phyloP scores from a whole-genome alignment of 1,284 basidiomycete species.

The Trichosporon sp. region DNA sequence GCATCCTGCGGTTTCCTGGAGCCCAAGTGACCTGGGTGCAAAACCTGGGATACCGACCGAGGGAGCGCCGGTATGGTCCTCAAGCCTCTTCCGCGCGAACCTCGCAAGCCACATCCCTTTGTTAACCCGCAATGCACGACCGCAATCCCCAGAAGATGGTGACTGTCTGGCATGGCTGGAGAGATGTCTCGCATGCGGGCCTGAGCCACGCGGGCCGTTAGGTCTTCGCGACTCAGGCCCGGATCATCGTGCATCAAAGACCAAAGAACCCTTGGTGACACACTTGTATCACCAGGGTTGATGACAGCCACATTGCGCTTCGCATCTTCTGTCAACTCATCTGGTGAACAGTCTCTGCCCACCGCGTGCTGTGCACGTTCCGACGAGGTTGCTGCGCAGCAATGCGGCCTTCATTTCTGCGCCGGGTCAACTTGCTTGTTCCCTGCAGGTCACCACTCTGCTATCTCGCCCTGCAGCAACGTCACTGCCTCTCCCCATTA shows the following conservation, averaged over 20 bases:
- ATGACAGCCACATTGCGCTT: too few species aligned
- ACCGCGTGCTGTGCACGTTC: neutral
- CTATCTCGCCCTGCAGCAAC: neutral
- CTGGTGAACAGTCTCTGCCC: neutral
- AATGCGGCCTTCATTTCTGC: too few species aligned
- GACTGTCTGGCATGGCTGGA: neutral
- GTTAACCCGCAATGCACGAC: neutral
- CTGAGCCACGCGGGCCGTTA: slow-evolving; percentile 5
- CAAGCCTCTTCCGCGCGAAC: neutral
- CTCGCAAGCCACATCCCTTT: neutral
- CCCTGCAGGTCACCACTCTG: neutral
- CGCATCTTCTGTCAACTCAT: neutral
- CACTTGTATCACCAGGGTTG: neutral
- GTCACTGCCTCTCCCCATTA: neutral
- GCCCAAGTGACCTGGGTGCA: neutral
- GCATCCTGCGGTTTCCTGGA: neutral
- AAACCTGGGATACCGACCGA: neutral
- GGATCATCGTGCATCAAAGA: neutral
- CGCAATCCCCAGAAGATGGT: slow-evolving; percentile 1
- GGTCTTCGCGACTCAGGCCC: neutral
- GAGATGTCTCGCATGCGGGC: neutral
- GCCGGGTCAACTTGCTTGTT: neutral
- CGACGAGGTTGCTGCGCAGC: too few species aligned
- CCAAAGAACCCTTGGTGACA: neutral
- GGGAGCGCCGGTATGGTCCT: neutral